A percentile compares a stretch with the other conserved stretches of the same genome.
Conservation (phyloP, 1,284 basidiomycete species). For the Cryptococcus jaspeensis region DNA sequence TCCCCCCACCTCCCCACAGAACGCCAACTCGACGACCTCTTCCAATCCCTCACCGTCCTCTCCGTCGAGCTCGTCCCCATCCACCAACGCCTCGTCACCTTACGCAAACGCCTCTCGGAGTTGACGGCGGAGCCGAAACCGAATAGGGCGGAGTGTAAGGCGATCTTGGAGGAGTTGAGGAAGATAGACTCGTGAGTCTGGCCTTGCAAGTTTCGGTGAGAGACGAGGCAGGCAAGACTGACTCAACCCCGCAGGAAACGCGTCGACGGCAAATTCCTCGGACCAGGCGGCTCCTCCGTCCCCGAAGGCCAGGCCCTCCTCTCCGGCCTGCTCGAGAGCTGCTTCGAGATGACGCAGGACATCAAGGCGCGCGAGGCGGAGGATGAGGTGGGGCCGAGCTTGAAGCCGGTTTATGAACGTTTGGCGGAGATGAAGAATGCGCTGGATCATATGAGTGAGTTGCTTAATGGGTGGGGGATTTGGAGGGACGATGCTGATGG, state of each 20-base stretch:
- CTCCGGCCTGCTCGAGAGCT: constrained; percentile 85
- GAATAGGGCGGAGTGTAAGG: constrained; percentile 83
- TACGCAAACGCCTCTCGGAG: constrained; percentile 84
- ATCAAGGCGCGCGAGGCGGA: constrained; percentile 92
- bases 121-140: constrained; percentile 83
- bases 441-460: constrained; percentile 46
- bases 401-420: constrained; percentile 94
- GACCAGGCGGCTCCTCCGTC: constrained; percentile 80
- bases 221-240: too few species aligned
- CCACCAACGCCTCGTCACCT: constrained; percentile 81
- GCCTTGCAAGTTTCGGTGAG: too few species aligned
- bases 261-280: constrained; percentile 93
- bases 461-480: neutral
- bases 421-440: constrained; percentile 72
- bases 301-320: constrained; percentile 80
- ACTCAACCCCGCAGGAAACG: constrained; percentile 67
- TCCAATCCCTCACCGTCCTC: constrained; percentile 79
- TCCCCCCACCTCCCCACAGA: constrained; percentile 55
- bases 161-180: constrained; percentile 85
- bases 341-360: constrained; percentile 95
- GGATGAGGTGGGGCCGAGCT: constrained; percentile 79
- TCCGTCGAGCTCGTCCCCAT: constrained; percentile 84
- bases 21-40: constrained; percentile 68
- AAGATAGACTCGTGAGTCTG: constrained; percentile 86
- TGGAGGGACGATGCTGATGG: neutral